Percentiles rank a stretch among this genome's conserved stretches.
phyloP scores from a whole-genome alignment of 371 early-diverging fungal genomes.

The Mucor racemosus region DNA sequence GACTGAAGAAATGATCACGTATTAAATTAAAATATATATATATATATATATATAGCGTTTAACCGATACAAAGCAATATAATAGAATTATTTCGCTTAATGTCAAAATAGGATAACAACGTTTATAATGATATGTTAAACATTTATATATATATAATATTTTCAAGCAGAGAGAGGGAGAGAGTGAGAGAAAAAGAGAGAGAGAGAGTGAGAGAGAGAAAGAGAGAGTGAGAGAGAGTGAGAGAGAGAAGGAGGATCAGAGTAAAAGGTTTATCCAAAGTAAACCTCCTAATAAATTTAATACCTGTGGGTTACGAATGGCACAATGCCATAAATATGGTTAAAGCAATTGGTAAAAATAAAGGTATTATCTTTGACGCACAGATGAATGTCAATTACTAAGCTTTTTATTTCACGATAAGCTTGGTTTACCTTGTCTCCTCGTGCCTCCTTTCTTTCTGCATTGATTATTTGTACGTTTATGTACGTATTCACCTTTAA shows the following conservation, averaged over 20 bases:
- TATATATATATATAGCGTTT: not conserved
- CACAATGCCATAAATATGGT: not conserved
- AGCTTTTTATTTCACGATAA: not conserved
- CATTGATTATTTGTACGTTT: too few species aligned
- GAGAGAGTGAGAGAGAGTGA: not conserved
- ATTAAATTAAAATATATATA: not conserved
- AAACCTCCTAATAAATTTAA: not conserved
- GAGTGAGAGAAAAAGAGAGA: too few species aligned
- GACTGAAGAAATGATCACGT: not conserved
- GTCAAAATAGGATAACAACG: too few species aligned
- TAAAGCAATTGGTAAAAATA: not conserved
- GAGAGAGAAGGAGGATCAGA: too few species aligned
- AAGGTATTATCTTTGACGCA: not conserved
- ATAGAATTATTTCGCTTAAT: too few species aligned
- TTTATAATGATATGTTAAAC: too few species aligned
- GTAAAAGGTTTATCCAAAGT: not conserved
- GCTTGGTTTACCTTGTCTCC: not conserved
- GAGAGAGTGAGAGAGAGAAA: too few species aligned
- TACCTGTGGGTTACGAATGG: not conserved
- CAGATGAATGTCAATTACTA: slow-evolving; percentile 4
- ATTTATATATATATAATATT: not conserved
- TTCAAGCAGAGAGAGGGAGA: not conserved
- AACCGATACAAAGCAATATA: not conserved
- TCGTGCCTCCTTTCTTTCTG: not conserved
- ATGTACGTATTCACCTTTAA: too few species aligned